A percentile compares a stretch with the other conserved stretches of the same genome.
Conservation (phyloP, 108 stramenopile species). For the Mayamaea pseudoterrestris region DNA sequence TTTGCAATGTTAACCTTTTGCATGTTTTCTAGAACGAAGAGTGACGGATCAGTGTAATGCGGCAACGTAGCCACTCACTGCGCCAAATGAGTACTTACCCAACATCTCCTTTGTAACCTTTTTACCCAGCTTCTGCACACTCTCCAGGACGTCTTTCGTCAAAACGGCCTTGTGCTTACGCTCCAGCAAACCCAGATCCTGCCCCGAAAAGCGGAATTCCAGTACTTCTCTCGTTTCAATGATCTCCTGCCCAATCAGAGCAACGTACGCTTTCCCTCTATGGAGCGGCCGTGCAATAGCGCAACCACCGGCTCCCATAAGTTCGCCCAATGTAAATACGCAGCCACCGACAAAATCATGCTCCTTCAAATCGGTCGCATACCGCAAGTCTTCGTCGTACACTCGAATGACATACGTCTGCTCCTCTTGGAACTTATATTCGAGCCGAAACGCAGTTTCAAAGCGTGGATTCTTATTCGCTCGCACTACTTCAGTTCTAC, state of each 20-base stretch:
- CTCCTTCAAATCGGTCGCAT: constrained; percentile 30
- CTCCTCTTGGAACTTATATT: constrained; percentile 38
- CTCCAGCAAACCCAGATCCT: constrained; percentile 23
- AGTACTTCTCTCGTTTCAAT: constrained; percentile 27
- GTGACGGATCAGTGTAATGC: no score
- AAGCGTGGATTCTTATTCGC: constrained; percentile 28
- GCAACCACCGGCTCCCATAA: constrained; percentile 42
- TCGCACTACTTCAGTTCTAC: constrained; percentile 39
- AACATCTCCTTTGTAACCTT: no score
- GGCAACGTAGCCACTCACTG: neutral
- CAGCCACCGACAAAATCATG: constrained; percentile 47
- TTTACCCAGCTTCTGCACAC: neutral
- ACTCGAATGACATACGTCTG: constrained; percentile 40
- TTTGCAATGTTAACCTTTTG: constrained; percentile 5
- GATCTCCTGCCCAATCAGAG: constrained; percentile 25
- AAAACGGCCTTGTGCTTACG: constrained; percentile 3
- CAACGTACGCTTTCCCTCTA: constrained; percentile 19
- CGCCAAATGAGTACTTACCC: constrained; percentile 3
- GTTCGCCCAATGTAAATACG: constrained; percentile 35
- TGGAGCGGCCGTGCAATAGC: constrained; percentile 22
- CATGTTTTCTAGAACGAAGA: neutral
- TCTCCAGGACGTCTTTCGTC: constrained; percentile 1
- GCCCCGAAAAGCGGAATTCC: constrained; percentile 36
- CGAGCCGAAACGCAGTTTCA: constrained; percentile 28
- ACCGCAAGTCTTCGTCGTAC: constrained; percentile 42